Percentiles rank a stretch among this genome's conserved stretches.
Conservation (phyloP, 768 basidiomycete genomes). For the Pulveroboletus frians region DNA sequence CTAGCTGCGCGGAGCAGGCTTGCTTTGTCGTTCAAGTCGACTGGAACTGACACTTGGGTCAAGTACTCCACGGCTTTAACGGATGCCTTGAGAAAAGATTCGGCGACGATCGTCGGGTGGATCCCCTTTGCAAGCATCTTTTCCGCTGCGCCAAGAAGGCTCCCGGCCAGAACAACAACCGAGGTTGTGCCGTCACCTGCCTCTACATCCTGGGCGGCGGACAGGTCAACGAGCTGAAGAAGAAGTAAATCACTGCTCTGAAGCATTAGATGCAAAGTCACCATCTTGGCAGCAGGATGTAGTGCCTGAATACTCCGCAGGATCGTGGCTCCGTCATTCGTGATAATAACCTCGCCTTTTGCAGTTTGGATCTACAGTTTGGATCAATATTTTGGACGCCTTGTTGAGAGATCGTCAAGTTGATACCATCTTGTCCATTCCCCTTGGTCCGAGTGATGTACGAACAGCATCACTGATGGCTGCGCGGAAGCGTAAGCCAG, state of each 20-base stretch:
- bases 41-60: conserved; percentile 86
- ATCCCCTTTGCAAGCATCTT: conserved; percentile 96
- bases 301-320: conserved; percentile 91
- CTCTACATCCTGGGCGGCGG: conserved; percentile 96
- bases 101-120: conserved; percentile 95
- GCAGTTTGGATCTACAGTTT: conserved; percentile 80
- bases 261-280: conserved; percentile 18
- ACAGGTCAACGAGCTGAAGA: conserved; percentile 87
- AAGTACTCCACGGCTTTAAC: conserved; percentile 91
- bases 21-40: conserved; percentile 83
- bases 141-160: conserved; percentile 89
- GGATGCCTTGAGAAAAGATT: conserved; percentile 90
- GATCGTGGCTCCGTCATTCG: conserved; percentile 98
- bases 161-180: conserved; percentile 94
- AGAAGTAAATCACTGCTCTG: background rate
- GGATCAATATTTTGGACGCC: conserved; percentile 8
- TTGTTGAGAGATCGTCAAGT: conserved; percentile 12
- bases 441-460: conserved; percentile 92
- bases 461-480: conserved; percentile 97
- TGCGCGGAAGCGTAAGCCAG: conserved; percentile 28
- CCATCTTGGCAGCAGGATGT: conserved; percentile 99
- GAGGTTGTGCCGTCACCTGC: conserved; percentile 98
- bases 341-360: conserved; percentile 95
- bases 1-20: conserved; percentile 88
- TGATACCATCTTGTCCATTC: conserved; percentile 99